A percentile compares a stretch with the other conserved stretches of the same genome.
Evolutionary conservation across 805 yeast genomes (phyloP).

Genomic region (Schwanniomyces yamadae): DNA sequence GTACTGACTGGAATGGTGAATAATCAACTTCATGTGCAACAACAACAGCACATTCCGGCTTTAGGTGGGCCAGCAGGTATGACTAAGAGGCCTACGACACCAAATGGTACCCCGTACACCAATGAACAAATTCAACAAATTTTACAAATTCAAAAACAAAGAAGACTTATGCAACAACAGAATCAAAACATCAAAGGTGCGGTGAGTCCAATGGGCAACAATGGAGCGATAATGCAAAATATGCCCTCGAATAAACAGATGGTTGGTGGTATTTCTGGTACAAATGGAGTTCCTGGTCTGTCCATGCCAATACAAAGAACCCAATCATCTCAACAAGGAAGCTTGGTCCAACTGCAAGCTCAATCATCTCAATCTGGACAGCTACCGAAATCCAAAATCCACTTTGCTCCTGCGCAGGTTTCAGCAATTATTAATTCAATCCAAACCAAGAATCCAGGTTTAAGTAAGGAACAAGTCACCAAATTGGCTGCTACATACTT

Average conservation of each 20-base stretch:
- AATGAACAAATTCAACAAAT: conserved; percentile 61
- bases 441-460: conserved; percentile 62
- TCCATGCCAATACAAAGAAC: conserved; percentile 3
- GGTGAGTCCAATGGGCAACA: conserved; percentile 5
- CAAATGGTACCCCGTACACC: conserved; percentile 58
- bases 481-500: conserved; percentile 63
- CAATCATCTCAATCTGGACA: conserved; percentile 14
- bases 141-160: conserved; percentile 51
- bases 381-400: conserved; percentile 30
- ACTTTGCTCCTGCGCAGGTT: conserved; percentile 61
- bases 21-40: conserved; percentile 5
- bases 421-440: conserved; percentile 63
- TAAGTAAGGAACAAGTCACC: conserved; percentile 63
- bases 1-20: background rate
- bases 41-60: conserved; percentile 3
- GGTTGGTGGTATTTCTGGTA: conserved; percentile 1
- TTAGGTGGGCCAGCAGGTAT: conserved; percentile 1
- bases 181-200: conserved; percentile 24
- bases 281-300: conserved; percentile 4
- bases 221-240: background rate
- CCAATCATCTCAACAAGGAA: conserved; percentile 2
- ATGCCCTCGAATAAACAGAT: conserved; percentile 2
- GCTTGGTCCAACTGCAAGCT: conserved; percentile 9
- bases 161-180: conserved; percentile 47
- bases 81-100: conserved; percentile 42